phyloP scores from a whole-genome alignment of 2,329 filamentous ascomycete genomes.

The Alternaria brassicicola region DNA sequence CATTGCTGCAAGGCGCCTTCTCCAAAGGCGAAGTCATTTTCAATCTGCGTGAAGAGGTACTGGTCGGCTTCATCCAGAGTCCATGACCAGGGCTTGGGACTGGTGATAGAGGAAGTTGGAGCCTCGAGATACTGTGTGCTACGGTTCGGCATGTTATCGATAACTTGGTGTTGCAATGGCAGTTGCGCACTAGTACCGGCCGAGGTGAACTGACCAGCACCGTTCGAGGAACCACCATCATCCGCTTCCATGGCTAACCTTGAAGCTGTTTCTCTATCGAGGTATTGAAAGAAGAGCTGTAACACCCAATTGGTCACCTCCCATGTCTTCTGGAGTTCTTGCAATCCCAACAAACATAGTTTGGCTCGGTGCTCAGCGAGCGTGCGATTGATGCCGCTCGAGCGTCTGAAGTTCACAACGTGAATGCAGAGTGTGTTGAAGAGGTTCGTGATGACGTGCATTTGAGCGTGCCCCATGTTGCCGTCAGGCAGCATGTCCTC shows the following conservation, averaged over 20 bases:
- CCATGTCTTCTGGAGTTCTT: slow-evolving; percentile 59
- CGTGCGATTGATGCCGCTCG: slow-evolving; percentile 49
- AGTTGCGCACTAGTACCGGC: slow-evolving; percentile 9
- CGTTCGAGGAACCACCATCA: slow-evolving; percentile 25
- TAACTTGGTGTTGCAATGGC: slow-evolving; percentile 7
- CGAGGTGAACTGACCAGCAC: slow-evolving; percentile 11
- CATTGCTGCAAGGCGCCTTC: slow-evolving; percentile 34
- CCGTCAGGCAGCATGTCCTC: slow-evolving; percentile 56
- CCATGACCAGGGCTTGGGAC: slow-evolving; percentile 35
- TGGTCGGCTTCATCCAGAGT: slow-evolving; percentile 39
- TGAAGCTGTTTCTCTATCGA: slow-evolving; percentile 54
- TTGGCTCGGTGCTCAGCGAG: slow-evolving; percentile 57
- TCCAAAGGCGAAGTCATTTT: slow-evolving; percentile 40
- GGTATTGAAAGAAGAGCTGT: slow-evolving; percentile 57
- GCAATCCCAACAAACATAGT: slow-evolving; percentile 55
- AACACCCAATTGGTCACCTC: slow-evolving; percentile 58
- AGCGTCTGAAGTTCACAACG: slow-evolving; percentile 52
- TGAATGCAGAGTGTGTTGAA: slow-evolving; percentile 59
- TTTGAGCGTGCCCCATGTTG: slow-evolving; percentile 53
- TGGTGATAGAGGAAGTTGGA: slow-evolving; percentile 12
- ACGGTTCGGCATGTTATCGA: background rate
- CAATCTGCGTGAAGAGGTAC: slow-evolving; percentile 41
- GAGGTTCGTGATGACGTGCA: slow-evolving; percentile 57
- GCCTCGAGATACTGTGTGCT: slow-evolving; percentile 2
- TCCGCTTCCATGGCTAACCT: slow-evolving; percentile 43